Conservation (phyloP, 352 stramenopile genomes). For the Globisporangium takayamanum region DNA sequence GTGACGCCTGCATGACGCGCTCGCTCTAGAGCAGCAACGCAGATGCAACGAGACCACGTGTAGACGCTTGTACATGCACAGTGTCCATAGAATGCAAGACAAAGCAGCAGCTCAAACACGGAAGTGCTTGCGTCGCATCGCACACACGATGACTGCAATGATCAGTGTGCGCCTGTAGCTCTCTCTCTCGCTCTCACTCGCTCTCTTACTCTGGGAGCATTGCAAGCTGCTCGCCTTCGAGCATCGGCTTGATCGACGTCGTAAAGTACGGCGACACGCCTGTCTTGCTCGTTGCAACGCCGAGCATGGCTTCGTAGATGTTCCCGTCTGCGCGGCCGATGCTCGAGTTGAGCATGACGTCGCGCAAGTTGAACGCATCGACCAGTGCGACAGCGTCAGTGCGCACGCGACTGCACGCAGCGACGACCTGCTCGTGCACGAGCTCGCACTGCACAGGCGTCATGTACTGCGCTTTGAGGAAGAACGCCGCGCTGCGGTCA, state of each 20-base stretch:
- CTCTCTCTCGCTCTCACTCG: too few species aligned
- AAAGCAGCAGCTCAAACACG: too few species aligned
- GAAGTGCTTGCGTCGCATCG: too few species aligned
- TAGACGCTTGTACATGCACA: too few species aligned
- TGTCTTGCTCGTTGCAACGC: conserved; percentile 29
- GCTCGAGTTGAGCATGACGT: conserved; percentile 63
- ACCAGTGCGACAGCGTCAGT: conserved; percentile 59
- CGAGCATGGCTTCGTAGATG: conserved; percentile 63
- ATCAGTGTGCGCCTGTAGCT: too few species aligned
- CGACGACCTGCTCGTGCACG: conserved; percentile 33
- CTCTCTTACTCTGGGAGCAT: conserved; percentile 3
- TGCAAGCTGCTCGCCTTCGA: conserved; percentile 41
- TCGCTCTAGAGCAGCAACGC: too few species aligned
- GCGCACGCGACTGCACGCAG: conserved; percentile 42
- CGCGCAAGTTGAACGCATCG: conserved; percentile 69
- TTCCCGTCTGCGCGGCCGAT: conserved; percentile 59
- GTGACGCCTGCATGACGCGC: too few species aligned
- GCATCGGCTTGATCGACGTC: conserved; percentile 55
- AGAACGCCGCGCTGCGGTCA: conserved; percentile 45
- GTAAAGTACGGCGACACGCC: conserved; percentile 47
- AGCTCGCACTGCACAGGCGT: conserved; percentile 41
- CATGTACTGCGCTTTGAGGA: conserved; percentile 56
- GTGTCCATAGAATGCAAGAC: too few species aligned
- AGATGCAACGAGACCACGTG: too few species aligned
- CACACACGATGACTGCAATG: too few species aligned